Conservation (phyloP, 2,329 filamentous ascomycete genomes). For the Fusarium kyushuense region DNA sequence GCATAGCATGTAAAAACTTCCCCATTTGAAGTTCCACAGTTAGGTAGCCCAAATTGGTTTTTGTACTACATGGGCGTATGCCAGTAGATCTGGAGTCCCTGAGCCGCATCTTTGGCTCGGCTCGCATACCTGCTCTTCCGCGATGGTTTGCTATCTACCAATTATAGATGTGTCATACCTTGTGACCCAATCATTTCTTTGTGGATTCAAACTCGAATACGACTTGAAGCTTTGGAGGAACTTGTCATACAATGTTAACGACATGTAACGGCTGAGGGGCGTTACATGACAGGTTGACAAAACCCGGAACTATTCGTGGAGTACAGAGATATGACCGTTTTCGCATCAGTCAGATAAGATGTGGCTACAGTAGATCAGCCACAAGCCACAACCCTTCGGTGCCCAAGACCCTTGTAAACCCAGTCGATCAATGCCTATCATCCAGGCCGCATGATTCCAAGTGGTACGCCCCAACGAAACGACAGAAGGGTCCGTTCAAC, state of each 20-base stretch:
- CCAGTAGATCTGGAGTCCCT: not conserved
- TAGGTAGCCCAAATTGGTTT: not conserved
- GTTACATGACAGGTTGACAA: not conserved
- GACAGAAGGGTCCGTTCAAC: conserved; percentile 29
- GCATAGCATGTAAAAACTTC: too few species aligned
- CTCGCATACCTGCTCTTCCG: not conserved
- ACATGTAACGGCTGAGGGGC: not conserved
- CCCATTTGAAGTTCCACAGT: not conserved
- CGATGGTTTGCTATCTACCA: not conserved
- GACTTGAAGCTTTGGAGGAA: not conserved
- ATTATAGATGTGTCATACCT: not conserved
- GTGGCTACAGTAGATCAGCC: conserved; percentile 4
- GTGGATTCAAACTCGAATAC: not conserved
- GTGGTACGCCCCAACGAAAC: conserved; percentile 35
- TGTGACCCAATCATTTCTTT: not conserved
- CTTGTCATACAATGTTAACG: not conserved
- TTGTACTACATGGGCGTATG: not conserved
- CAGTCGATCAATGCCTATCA: conserved; percentile 1
- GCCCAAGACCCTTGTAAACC: conserved; percentile 21
- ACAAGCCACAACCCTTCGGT: conserved; percentile 27
- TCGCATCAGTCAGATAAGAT: not conserved
- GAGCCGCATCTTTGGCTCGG: not conserved
- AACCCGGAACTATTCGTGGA: not conserved
- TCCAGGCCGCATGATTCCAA: conserved; percentile 2
- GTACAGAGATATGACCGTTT: not conserved